phyloP scores from a whole-genome alignment of 768 basidiomycete genomes.

The Phylloporus rhodoxanthus region DNA sequence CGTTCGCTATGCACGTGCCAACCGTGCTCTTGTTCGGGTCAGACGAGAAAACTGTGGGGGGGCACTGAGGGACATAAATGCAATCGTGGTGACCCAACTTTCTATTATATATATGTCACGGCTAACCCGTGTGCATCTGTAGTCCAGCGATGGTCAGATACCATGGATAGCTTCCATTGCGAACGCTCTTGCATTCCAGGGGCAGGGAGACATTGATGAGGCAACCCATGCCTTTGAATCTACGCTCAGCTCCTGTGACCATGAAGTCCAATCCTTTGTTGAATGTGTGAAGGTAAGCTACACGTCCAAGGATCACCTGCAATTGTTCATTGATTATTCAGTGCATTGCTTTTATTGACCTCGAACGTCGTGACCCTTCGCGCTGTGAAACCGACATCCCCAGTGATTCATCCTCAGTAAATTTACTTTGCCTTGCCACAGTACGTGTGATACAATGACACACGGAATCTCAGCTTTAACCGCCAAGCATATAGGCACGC shows the following conservation, averaged over 20 bases:
- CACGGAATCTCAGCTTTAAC: background rate
- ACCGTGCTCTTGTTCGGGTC: slow-evolving; percentile 15
- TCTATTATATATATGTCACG: background rate
- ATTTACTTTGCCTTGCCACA: background rate
- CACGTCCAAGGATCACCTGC: too few species aligned
- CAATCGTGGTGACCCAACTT: background rate
- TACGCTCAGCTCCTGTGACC: too few species aligned
- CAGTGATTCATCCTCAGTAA: background rate
- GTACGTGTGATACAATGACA: background rate
- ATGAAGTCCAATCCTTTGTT: too few species aligned
- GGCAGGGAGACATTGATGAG: background rate
- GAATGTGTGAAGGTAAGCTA: too few species aligned
- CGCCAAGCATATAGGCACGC: background rate
- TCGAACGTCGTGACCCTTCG: background rate
- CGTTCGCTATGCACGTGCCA: slow-evolving; percentile 6
- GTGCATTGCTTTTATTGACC: too few species aligned
- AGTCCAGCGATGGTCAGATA: background rate
- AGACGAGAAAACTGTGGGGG: background rate
- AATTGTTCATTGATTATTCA: too few species aligned
- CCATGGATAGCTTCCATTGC: background rate
- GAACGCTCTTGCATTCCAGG: background rate
- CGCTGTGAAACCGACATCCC: background rate
- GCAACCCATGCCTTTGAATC: background rate
- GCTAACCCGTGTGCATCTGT: background rate
- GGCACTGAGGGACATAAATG: slow-evolving; percentile 7